phyloP scores from a whole-genome alignment of 352 stramenopile species.

The Phytophthora foliorum region DNA sequence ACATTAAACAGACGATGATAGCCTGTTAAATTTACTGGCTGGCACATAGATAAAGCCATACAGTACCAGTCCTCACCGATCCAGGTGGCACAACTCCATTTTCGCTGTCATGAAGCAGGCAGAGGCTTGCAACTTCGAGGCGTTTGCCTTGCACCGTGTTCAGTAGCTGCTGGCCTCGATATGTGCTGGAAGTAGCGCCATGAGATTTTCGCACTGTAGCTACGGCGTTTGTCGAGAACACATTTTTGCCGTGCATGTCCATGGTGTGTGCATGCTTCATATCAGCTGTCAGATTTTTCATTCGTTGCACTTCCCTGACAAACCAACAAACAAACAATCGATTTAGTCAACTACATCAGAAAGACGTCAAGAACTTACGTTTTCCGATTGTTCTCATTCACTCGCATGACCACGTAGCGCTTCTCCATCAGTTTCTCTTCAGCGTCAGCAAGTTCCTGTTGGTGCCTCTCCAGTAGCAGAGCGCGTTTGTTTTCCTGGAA shows the following conservation, averaged over 20 bases:
- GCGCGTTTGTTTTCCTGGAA: constrained; percentile 69
- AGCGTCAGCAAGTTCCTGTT: constrained; percentile 62
- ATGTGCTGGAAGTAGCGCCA: constrained; percentile 60
- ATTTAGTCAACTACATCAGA: not conserved
- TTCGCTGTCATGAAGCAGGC: constrained; percentile 69
- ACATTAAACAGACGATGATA: not conserved
- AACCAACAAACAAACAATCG: constrained; percentile 7
- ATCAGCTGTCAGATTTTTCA: constrained; percentile 72
- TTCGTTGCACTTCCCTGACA: constrained; percentile 68
- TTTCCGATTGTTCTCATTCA: constrained; percentile 64
- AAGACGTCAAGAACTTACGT: constrained; percentile 42
- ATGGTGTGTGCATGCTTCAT: constrained; percentile 72
- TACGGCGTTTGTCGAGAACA: constrained; percentile 66
- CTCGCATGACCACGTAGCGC: constrained; percentile 67
- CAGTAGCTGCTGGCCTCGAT: constrained; percentile 76
- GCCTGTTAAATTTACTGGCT: not conserved
- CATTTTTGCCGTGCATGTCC: constrained; percentile 67
- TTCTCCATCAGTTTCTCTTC: constrained; percentile 81
- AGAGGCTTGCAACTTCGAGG: constrained; percentile 78
- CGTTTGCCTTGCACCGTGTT: constrained; percentile 77
- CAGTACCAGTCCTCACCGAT: constrained; percentile 40
- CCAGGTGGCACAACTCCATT: constrained; percentile 53
- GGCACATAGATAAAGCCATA: not conserved
- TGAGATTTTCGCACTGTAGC: constrained; percentile 54
- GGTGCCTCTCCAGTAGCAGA: constrained; percentile 62